Evolutionary conservation across 768 basidiomycete genomes (phyloP), one percentile per base, ranked within the genome.

Genomic region (Butyriboletus loyo): DNA sequence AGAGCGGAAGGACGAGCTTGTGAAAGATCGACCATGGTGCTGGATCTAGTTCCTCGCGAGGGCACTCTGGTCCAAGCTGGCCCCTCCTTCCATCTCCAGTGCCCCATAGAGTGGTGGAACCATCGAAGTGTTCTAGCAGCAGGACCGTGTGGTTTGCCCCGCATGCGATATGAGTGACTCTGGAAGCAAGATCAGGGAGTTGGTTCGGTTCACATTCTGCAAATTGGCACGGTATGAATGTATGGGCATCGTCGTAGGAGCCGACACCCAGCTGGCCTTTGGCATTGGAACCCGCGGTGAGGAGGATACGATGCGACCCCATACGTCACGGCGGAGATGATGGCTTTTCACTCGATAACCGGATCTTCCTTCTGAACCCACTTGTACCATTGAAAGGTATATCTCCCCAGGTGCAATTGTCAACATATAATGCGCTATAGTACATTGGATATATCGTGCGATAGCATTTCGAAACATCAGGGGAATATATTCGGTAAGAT

Each of bases 81-180:
- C 90, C 89, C 46, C 68, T 72, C 1, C 73, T 65, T 21, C 86
- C 85, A 50, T 88, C 85, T 4, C 94, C 94, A 50, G 81, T 81
- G 0, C 84, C 90, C 83, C 89, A 91, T 6, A 94, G 65, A 46
- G 81, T 76, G 13, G 56, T 65, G 1, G 45, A 56, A 13, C 64
- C 66, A n/a, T 56, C 53, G 8, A 46, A 27, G 52, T 74, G 72
- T n/a, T 68, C 62, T 14, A 89, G 65, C 13, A 96, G 76, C 7
- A 84, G 65, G 0, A 96, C 66, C 0, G 92, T 86, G 62, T 96
- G 93, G 56, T 90, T 92, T 3, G 89, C 86, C 1, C 93, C 88
- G 42, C 79, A 79, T 1, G 79, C 80, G 56, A 96, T 65, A 21
- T 82, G 68, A 8, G 78, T 14, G 22, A 92, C 66, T 40, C 59